A percentile compares a stretch with the other conserved stretches of the same genome.
phyloP scores from a whole-genome alignment of 2,329 filamentous ascomycete species.

The Fusarium virguliforme region DNA sequence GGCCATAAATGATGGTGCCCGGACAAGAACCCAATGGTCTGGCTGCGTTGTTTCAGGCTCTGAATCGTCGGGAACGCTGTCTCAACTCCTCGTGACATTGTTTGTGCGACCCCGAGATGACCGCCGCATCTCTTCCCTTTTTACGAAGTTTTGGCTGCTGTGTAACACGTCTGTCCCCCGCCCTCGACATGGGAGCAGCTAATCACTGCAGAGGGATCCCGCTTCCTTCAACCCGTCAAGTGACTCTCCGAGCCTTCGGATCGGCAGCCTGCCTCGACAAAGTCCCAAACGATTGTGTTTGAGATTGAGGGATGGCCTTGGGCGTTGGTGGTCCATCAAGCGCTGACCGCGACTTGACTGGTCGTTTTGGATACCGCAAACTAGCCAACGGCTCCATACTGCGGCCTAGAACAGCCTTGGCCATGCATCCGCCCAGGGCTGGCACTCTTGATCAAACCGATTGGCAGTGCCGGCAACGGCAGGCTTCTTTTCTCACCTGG shows the following conservation, averaged over 20 bases:
- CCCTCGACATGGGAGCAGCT: conserved; percentile 23
- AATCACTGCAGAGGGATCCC: conserved; percentile 23
- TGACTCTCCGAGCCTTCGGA: conserved; percentile 30
- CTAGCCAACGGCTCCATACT: conserved; percentile 33
- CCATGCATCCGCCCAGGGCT: conserved; percentile 29
- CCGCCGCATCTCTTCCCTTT: conserved; percentile 7
- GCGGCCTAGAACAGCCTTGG: conserved; percentile 37
- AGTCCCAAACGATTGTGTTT: conserved; percentile 19
- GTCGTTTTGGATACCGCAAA: conserved; percentile 13
- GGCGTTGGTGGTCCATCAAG: conserved; percentile 18
- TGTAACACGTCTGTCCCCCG: conserved; percentile 25
- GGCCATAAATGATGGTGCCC: conserved; percentile 19
- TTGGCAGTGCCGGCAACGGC: conserved; percentile 22
- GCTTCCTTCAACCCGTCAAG: conserved; percentile 17
- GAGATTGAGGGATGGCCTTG: conserved; percentile 23
- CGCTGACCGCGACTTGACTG: conserved; percentile 15
- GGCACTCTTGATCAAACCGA: conserved; percentile 15
- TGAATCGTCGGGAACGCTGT: conserved; percentile 25
- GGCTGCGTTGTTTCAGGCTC: conserved; percentile 31
- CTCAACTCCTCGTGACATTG: conserved; percentile 36
- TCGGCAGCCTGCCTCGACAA: conserved; percentile 28
- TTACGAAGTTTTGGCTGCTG: conserved; percentile 22
- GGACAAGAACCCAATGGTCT: conserved; percentile 20
- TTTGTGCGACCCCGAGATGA: conserved; percentile 18
- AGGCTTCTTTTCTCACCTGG: conserved; percentile 25